phyloP scores from a whole-genome alignment of 78 protist species.

The slime mould (Dictyostelium discoideum) region DNA sequence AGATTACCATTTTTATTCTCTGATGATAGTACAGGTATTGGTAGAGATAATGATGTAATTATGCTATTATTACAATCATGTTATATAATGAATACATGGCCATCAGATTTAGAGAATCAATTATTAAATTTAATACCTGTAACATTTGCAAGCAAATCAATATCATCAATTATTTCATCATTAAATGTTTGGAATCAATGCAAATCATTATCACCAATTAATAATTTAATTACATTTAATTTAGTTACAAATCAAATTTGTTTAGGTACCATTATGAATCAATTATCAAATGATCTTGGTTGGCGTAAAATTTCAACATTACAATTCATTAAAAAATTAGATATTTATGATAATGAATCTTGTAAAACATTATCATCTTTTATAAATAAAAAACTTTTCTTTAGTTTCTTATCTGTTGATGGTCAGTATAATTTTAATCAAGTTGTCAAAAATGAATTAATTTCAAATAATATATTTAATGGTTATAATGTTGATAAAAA shows the following conservation, averaged over 20 bases:
- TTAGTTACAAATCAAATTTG: background rate
- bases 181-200: no score
- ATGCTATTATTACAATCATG: background rate
- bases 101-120: background rate
- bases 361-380: background rate
- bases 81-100: background rate
- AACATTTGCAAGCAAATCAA: background rate
- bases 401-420: background rate
- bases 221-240: background rate
- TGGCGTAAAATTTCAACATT: background rate
- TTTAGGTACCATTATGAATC: background rate
- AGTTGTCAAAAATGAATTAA: no score
- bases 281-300: background rate
- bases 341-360: background rate
- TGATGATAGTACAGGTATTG: background rate
- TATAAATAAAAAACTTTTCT: conserved; percentile 20
- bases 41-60: background rate
- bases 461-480: background rate
- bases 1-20: background rate
- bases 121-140: background rate
- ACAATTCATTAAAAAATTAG: background rate
- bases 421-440: background rate
- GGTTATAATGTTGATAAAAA: background rate
- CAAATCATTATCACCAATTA: background rate
- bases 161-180: no score